phyloP scores from a whole-genome alignment of 163 green algal species.

The Dunaliella salina region DNA sequence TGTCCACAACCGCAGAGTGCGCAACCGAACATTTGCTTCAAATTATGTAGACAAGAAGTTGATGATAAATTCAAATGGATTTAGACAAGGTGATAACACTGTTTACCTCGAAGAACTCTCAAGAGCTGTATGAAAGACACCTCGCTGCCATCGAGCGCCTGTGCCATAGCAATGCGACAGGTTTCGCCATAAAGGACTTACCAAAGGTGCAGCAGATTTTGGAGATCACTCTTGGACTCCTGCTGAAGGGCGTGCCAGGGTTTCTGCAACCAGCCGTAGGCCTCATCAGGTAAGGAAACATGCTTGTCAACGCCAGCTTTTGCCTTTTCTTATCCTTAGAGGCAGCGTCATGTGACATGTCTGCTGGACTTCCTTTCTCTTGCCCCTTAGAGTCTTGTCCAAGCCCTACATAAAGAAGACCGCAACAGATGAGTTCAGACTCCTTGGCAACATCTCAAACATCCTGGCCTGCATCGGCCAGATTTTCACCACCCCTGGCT shows the following conservation, averaged over 20 bases:
- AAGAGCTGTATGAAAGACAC: constrained; percentile 40
- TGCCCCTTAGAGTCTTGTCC: constrained; percentile 20
- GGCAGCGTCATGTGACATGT: no score
- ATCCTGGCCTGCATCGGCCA: constrained; percentile 27
- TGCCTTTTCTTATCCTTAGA: no score
- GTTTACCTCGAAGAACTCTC: constrained; percentile 28
- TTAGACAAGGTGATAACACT: constrained; percentile 41
- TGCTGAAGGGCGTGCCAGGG: constrained; percentile 7
- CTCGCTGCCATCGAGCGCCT: constrained; percentile 30
- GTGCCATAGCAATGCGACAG: constrained; percentile 24
- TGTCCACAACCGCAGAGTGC: no score
- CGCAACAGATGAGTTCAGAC: constrained; percentile 47
- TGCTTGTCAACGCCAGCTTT: neutral
- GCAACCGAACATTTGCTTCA: no score
- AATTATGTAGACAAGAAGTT: no score
- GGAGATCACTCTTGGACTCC: constrained; percentile 36
- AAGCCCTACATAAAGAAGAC: constrained; percentile 41
- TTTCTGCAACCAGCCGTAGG: constrained; percentile 35
- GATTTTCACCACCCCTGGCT: constrained; percentile 11
- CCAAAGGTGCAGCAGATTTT: constrained; percentile 41
- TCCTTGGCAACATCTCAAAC: constrained; percentile 36
- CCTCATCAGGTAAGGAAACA: constrained; percentile 34
- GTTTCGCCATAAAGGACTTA: constrained; percentile 45
- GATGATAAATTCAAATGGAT: constrained; percentile 7
- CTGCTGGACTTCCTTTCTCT: neutral